Base-by-base conservation (phyloP, 1,284 basidiomycete species). In the Fomitopsis pinicola region DNA sequence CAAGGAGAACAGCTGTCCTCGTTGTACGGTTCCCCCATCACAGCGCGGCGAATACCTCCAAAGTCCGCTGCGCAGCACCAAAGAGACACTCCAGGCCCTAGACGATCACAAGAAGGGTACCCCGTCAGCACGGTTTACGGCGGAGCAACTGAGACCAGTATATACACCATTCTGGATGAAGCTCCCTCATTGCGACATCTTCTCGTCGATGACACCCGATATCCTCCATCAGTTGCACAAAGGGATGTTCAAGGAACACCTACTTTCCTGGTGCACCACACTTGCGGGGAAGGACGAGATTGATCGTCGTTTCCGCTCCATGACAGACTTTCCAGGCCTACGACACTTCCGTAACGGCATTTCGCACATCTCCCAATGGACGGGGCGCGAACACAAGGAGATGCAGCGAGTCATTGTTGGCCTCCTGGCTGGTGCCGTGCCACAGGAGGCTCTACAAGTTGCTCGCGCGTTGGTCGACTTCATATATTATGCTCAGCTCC, bases 161-260 rank as follows among this genome's bases (percentile, higher is more conserved):
- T 55, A 50, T 35, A 8, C 59, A 0, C 72, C 72, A 14, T 76
- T 75, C 66, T 76, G 74, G 73, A 55, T 30, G 0, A 58, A 68
- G n/a, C 63, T 75, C 0, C 72, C 70, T 0, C 64, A 68, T 33
- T 57, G 58, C n/a, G 61, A 75, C 45, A 72, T 75, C 30, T 72
- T 63, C 57, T 2, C 45, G 9, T 46, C 22, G 2, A 46, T 46
- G 5, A 46, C 26, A 19, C 45, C 45, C 10, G 45, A 22, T 14
- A 5, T 59, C 55, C 64, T 73, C 0, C 70, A 72, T 54, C 69
- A 71, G 55, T 59, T 72, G 1, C 65, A 72, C 46, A 66, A 71
- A 58, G 74, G 74, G 0, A 64, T 75, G 0, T 71, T 75, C 57
- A 67, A 66, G 15, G 65, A 69, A 22, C 72, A 75, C 42, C 57